Conservation (phyloP, 108 stramenopile genomes). For the Epithemia pelagica region DNA sequence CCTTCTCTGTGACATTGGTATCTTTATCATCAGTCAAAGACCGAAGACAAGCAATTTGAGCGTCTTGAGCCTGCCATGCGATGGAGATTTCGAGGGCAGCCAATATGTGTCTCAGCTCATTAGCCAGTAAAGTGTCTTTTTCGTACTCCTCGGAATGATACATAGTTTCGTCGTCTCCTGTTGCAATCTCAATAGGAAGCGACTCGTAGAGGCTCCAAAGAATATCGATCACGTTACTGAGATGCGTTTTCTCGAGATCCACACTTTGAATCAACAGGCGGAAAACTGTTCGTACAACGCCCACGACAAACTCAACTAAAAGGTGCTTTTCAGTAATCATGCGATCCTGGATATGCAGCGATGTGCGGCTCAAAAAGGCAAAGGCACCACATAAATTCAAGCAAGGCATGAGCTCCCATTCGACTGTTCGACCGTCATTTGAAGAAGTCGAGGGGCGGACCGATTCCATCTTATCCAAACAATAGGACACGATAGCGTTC, state of each 20-base stretch:
- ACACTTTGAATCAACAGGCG: background rate
- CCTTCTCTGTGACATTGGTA: background rate
- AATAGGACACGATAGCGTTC: background rate
- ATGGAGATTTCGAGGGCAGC: background rate
- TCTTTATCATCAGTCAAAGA: background rate
- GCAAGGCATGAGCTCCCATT: no score
- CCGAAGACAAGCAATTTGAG: background rate
- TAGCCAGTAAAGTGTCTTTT: background rate
- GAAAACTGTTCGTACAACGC: background rate
- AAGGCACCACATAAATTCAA: no score
- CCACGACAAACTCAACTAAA: background rate
- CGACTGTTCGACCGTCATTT: no score
- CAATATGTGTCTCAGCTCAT: background rate
- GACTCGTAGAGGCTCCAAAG: slow-evolving; percentile 7
- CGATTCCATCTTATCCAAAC: background rate
- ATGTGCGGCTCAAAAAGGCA: slow-evolving; percentile 5
- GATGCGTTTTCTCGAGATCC: background rate
- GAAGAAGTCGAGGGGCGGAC: background rate
- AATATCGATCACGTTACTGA: background rate
- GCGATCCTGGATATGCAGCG: background rate
- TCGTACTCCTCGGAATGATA: background rate
- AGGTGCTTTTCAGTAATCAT: background rate
- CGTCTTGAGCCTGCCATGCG: slow-evolving; percentile 5
- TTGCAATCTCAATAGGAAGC: background rate
- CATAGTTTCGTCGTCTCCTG: background rate